Base-by-base conservation (phyloP, 441 rosid genomes). In the Breynia disticha region DNA sequence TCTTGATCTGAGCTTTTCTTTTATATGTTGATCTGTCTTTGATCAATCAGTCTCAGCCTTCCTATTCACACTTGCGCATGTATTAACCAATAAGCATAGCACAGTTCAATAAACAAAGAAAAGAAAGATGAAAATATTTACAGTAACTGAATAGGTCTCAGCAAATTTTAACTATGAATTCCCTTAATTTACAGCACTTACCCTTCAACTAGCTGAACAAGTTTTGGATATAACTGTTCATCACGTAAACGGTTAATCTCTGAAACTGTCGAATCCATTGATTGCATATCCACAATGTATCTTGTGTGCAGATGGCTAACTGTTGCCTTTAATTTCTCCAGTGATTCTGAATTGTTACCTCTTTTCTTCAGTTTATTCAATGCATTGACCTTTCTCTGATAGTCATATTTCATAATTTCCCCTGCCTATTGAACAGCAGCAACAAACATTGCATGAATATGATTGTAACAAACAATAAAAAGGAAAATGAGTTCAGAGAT, bases 221-320 rank as follows among this genome's bases (percentile, higher is more conserved):
- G 97, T 75, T 80, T 86, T 21, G 87, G 72, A 71, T 84, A 86
- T 50, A 91, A 64, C 57, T 77, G 98, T 55, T 88, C 81, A 52
- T 91, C 98, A 22, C 97, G 86, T 46, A 91, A 72, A n/a, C 90
- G 84, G 55, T 84, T 88, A 76, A 91, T 86, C 76, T 91, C 98
- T 22, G 74, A 64, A 61, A 88, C 97, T 42, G 95, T 91, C 46
- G 98, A 86, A 70, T 88, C 98, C 95, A 88, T 75, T 61, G 97
- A 88, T 73, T 88, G 97, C 98, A 86, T 86, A 66, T 91, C 98
- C 13, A 91, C 97, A 38, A 91, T 84, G 73, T 88, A 88, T 79
- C 95, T 79, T 11, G 98, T 84, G 65, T 88, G 98, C 68, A 88
- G 79, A 58, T 81, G 95, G 64, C 95, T 82, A 46, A 91, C 97